Evolutionary conservation across 106 monocot species (phyloP).

Genomic region (Allium fistulosum): DNA sequence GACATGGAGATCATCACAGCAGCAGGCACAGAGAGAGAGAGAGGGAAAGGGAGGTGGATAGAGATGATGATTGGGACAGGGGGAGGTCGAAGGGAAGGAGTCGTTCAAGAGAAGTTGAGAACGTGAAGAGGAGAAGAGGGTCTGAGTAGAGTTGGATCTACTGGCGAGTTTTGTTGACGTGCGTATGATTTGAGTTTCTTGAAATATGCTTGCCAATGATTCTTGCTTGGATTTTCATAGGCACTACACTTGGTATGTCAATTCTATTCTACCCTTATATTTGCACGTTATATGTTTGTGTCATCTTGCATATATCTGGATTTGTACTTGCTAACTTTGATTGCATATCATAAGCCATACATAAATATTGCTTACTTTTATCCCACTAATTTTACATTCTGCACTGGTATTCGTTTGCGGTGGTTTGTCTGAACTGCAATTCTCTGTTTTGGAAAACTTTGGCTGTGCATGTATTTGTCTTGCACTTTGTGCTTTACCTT

Average conservation of each 20-base stretch:
- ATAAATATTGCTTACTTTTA: not conserved
- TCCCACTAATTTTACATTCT: not conserved
- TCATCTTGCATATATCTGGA: conserved; percentile 6
- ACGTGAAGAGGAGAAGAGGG: conserved; percentile 64
- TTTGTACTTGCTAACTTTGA: not conserved
- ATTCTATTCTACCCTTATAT: not conserved
- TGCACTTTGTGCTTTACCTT: too few relatives aligned
- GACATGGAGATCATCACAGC: conserved; percentile 33
- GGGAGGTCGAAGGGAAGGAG: conserved; percentile 51
- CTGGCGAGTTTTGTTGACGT: conserved; percentile 9
- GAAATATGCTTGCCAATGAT: conserved; percentile 5
- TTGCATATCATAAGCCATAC: not conserved
- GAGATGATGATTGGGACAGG: conserved; percentile 68
- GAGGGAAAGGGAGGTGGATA: conserved; percentile 45
- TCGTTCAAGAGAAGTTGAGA: conserved; percentile 68
- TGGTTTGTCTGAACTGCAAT: too few relatives aligned
- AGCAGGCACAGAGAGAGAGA: conserved; percentile 11
- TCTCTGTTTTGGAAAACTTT: too few relatives aligned
- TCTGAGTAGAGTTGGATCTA: conserved; percentile 24
- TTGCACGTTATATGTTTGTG: not conserved
- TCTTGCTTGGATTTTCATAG: conserved; percentile 15
- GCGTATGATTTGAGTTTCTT: not conserved
- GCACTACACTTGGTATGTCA: conserved; percentile 11
- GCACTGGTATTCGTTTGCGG: not conserved
- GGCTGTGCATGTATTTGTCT: too few relatives aligned